phyloP scores from a whole-genome alignment of 2,329 filamentous ascomycete species.

The Cladophialophora immunda region DNA sequence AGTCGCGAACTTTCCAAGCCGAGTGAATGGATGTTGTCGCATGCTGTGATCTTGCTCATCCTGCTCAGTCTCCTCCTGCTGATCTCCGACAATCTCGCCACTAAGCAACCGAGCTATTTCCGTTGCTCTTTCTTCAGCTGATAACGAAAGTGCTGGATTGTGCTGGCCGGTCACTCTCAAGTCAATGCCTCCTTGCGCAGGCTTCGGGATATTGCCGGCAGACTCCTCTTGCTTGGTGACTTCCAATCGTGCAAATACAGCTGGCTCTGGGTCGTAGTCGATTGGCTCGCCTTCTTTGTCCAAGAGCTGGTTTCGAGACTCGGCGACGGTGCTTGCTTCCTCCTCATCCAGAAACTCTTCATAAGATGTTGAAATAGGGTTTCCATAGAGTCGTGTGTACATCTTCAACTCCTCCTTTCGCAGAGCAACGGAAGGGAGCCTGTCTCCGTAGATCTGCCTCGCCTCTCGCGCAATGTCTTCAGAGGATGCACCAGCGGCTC shows the following conservation, averaged over 20 bases:
- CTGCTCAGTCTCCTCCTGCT: slow-evolving; percentile 47
- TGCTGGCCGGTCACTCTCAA: slow-evolving; percentile 23
- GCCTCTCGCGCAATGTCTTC: slow-evolving; percentile 75
- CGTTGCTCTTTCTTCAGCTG: slow-evolving; percentile 44
- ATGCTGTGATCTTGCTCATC: slow-evolving; percentile 42
- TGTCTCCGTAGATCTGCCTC: slow-evolving; percentile 78
- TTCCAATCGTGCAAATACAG: not conserved
- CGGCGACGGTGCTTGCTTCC: slow-evolving; percentile 43
- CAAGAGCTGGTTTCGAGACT: slow-evolving; percentile 47
- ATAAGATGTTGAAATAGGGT: slow-evolving; percentile 60
- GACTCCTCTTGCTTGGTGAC: slow-evolving; percentile 1
- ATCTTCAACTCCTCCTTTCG: slow-evolving; percentile 74
- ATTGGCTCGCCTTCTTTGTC: slow-evolving; percentile 50
- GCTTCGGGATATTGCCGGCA: not conserved
- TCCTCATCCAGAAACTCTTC: slow-evolving; percentile 42
- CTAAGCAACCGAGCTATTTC: slow-evolving; percentile 52
- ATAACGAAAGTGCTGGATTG: slow-evolving; percentile 30
- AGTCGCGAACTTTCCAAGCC: slow-evolving; percentile 76
- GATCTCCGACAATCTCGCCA: slow-evolving; percentile 52
- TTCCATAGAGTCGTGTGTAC: slow-evolving; percentile 83
- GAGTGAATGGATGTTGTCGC: slow-evolving; percentile 73
- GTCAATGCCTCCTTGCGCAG: slow-evolving; percentile 30
- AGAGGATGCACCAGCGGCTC: slow-evolving; percentile 49
- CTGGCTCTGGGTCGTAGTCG: slow-evolving; percentile 42
- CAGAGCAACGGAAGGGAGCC: slow-evolving; percentile 75